Evolutionary conservation across 2,329 filamentous ascomycete species (phyloP), one percentile per base, ranked within the genome.

Genomic region (Sporothrix pallida): DNA sequence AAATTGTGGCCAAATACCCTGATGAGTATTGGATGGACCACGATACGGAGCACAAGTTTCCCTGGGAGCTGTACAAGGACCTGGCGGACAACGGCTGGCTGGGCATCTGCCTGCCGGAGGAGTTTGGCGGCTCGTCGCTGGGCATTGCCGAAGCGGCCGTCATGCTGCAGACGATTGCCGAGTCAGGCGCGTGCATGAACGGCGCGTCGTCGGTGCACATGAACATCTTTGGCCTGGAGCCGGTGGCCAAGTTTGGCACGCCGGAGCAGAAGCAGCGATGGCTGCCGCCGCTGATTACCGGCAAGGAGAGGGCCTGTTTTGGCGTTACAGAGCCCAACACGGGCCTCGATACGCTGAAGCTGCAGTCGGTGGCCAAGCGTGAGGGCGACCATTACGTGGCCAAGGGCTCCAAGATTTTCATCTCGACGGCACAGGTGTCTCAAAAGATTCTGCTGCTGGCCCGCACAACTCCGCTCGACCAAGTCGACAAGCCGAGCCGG

Each of bases 331-430:
- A 95, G 80, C 93, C 93, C 0, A 91, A 94, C 76, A 90, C 92
- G 0, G 93, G 93, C 0, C 87, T 97, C 1, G 91, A 97, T 74
- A 97, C 93, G 0, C 83, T 95, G 10, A 88, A 90, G 56, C 83
- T 97, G 2, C 86, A 85, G 54, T 95, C 93, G 0, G 82, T 83
- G 9, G 93, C 93, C 0, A 86, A 81, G 42, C 87, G 86, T 31
- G 73, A 26, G 52, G 20, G 23, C n/a, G 54, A 23, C 1, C 86
- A 84, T 2, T 97, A 95, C 79, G 84, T 82, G 0, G 86, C 97
- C 12, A 88, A 88, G 0, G 93, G 93, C 0, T 92, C 95, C 80
- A 97, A 97, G 83, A 95, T 95, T 72, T 97, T 93, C 93, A 97
- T 96, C 72, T 93, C 93, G 0, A 94, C 89, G 72, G 93, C 93